Evolutionary conservation across 1,284 basidiomycete species (phyloP).

Genomic region (Paramarasmius palmivorus): DNA sequence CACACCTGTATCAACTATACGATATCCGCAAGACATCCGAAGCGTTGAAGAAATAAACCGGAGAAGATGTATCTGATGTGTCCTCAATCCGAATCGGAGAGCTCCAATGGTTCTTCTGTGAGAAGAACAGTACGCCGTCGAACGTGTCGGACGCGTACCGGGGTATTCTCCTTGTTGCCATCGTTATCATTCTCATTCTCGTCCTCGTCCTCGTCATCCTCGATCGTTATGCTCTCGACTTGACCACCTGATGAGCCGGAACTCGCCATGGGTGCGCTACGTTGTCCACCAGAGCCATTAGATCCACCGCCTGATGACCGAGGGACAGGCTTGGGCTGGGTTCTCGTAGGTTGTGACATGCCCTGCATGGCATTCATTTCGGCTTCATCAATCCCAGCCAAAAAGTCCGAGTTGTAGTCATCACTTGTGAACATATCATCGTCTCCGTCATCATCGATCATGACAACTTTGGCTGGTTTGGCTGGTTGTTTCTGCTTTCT

Average conservation of each 20-base stretch:
- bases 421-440: constrained; percentile 35
- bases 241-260: constrained; percentile 1
- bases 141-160: constrained; percentile 53
- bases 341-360: constrained; percentile 6
- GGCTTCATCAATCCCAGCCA: constrained; percentile 33
- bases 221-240: constrained; percentile 38
- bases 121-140: constrained; percentile 34
- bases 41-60: too few species aligned
- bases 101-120: too few species aligned
- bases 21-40: too few species aligned
- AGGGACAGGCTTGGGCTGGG: not conserved
- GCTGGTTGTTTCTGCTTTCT: not conserved
- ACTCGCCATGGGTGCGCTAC: not conserved
- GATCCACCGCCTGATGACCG: too few species aligned
- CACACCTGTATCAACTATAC: too few species aligned
- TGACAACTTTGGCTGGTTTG: not conserved
- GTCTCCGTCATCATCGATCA: constrained; percentile 28
- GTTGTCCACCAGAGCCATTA: not conserved
- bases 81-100: constrained; percentile 41
- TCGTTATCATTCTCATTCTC: too few species aligned
- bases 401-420: constrained; percentile 26
- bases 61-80: too few species aligned
- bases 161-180: constrained; percentile 67
- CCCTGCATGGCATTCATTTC: constrained; percentile 31
- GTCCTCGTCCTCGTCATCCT: constrained; percentile 53